These are phyloP conservation scores for Exophiala dermatitidis DNA, from an alignment of 2,329 filamentous ascomycete genomes.

Conservation along the genomic window DNA sequence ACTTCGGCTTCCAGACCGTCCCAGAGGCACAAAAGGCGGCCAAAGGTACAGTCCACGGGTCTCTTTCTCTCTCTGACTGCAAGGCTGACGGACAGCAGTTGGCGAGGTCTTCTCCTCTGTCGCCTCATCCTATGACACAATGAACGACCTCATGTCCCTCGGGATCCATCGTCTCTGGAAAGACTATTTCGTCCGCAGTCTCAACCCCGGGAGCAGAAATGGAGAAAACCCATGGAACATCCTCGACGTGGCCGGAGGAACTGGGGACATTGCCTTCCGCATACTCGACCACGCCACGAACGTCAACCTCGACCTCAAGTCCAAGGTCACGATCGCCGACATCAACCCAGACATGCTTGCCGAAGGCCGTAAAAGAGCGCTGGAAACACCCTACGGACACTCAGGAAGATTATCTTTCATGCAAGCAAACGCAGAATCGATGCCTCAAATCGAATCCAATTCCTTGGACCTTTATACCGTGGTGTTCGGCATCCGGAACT, in stretches of 20 bases:
- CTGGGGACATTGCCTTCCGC: slow-evolving; percentile 95
- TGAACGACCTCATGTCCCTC: slow-evolving; percentile 99
- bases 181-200: slow-evolving; percentile 85
- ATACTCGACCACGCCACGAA: slow-evolving; percentile 81
- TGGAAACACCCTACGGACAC: slow-evolving; percentile 53
- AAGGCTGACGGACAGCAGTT: slow-evolving; percentile 43
- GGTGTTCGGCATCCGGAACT: slow-evolving; percentile 95
- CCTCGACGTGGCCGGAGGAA: slow-evolving; percentile 93
- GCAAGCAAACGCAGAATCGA: slow-evolving; percentile 79
- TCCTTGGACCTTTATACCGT: slow-evolving; percentile 95
- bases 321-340: slow-evolving; percentile 84
- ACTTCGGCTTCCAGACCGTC: slow-evolving; percentile 86
- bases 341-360: slow-evolving; percentile 94
- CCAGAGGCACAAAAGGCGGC: slow-evolving; percentile 70
- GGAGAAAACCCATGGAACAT: slow-evolving; percentile 57
- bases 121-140: slow-evolving; percentile 87
- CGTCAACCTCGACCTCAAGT: slow-evolving; percentile 70
- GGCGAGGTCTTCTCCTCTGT: slow-evolving; percentile 91
- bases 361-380: slow-evolving; percentile 74
- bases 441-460: slow-evolving; percentile 57
- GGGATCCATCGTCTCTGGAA: slow-evolving; percentile 96
- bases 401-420: slow-evolving; percentile 60
- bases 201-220: slow-evolving; percentile 67
- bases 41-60: slow-evolving; percentile 42
- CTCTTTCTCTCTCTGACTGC: not conserved